These are phyloP conservation scores for Spathaspora boniae DNA, from an alignment of 805 yeast species.

Conservation along the genomic window DNA sequence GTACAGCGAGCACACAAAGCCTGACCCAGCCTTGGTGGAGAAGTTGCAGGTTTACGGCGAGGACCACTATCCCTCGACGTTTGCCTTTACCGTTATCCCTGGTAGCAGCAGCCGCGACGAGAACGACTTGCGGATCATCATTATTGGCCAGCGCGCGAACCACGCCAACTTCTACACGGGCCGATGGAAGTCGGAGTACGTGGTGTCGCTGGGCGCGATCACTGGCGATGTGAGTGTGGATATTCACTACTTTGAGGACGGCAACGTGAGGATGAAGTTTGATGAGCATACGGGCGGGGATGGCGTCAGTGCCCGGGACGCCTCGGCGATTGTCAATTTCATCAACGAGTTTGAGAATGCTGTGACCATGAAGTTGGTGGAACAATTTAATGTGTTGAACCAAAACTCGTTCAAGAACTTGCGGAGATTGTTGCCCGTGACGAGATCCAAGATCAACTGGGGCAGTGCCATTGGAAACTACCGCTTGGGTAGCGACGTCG, in stretches of 20 bases:
- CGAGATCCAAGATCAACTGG: constrained; percentile 91
- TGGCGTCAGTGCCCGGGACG: constrained; percentile 17
- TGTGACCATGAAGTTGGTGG: constrained; percentile 57
- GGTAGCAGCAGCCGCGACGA: constrained; percentile 12
- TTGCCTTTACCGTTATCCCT: constrained; percentile 44
- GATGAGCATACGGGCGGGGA: constrained; percentile 27
- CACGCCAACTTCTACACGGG: constrained; percentile 86
- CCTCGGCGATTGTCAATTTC: constrained; percentile 35
- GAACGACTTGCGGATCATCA: constrained; percentile 43
- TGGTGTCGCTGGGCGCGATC: constrained; percentile 30
- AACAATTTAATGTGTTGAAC: constrained; percentile 66
- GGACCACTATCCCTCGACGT: constrained; percentile 63
- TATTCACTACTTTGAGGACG: constrained; percentile 94
- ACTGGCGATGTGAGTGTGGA: constrained; percentile 61
- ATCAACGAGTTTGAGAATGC: constrained; percentile 57
- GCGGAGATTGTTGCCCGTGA: constrained; percentile 89
- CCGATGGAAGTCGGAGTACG: constrained; percentile 73
- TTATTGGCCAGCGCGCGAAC: constrained; percentile 70
- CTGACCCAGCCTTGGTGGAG: constrained; percentile 27
- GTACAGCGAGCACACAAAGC: constrained; percentile 17
- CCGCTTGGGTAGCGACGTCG: constrained; percentile 79
- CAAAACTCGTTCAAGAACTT: constrained; percentile 78
- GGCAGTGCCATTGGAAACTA: constrained; percentile 89
- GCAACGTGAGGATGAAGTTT: constrained; percentile 76
- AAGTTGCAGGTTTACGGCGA: constrained; percentile 49